These are phyloP conservation scores for Talaromyces sp. DNA, from an alignment of 2,329 filamentous ascomycete species.

Conservation along the genomic window DNA sequence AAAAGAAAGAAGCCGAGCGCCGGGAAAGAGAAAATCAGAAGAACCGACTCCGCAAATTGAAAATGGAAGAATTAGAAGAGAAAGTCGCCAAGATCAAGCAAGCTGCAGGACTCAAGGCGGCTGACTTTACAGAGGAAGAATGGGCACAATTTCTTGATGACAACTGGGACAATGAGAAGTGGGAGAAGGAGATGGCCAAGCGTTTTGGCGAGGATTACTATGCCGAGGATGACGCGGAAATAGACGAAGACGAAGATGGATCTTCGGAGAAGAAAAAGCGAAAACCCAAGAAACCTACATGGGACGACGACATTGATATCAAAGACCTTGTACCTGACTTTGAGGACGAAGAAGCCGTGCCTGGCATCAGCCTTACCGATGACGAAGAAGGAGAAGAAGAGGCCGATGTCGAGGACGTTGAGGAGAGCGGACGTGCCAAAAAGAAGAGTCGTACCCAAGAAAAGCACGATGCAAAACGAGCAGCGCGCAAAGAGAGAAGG, in stretches of 20 bases:
- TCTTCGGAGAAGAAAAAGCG: constrained; percentile 55
- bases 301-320: constrained; percentile 98
- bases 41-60: constrained; percentile 77
- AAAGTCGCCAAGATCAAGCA: constrained; percentile 87
- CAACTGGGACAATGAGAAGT: constrained; percentile 82
- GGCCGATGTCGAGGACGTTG: constrained; percentile 38
- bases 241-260: constrained; percentile 41
- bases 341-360: constrained; percentile 61
- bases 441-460: constrained; percentile 49
- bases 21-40: constrained; percentile 73
- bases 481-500: constrained; percentile 74
- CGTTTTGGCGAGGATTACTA: constrained; percentile 92
- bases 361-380: constrained; percentile 57
- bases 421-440: constrained; percentile 46
- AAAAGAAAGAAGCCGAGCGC: constrained; percentile 75
- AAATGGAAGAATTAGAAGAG: constrained; percentile 83
- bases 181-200: constrained; percentile 86
- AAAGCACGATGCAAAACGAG: constrained; percentile 60
- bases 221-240: constrained; percentile 59
- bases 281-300: constrained; percentile 75
- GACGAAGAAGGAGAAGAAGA: constrained; percentile 45
- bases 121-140: constrained; percentile 67
- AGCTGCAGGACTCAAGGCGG: constrained; percentile 74
- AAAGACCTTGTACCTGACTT: constrained; percentile 87
- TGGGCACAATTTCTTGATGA: constrained; percentile 83